Base-by-base conservation (phyloP, 352 stramenopile species). In the Globisporangium polare region DNA sequence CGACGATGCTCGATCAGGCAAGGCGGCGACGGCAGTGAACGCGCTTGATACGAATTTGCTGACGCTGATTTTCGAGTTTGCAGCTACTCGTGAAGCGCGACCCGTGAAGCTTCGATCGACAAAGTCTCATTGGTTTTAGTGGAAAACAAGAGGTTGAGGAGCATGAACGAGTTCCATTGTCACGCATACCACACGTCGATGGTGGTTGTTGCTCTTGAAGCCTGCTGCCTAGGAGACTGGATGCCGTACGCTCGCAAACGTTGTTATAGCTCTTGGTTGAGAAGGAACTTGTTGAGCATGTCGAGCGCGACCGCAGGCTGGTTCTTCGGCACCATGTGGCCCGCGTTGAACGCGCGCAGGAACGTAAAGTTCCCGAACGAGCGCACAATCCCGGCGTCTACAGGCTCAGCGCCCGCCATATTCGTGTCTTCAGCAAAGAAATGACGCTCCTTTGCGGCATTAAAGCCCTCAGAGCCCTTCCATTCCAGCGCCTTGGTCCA, bases 321-420 rank as follows among this genome's bases (percentile, higher is more conserved):
- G 77, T 98, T 90, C 51, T 78, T 73, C 13, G 92, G 92, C 5
- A 97, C 94, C 88, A 98, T 98, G 75, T 98, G 96, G 15, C 95
- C 94, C 7, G 92, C 83, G 64, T 97, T 89, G 72, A 86, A 95
- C 0, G 98, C 84, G 50, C 94, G 92, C 43, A 99, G 72, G 72
- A 98, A 98, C 5, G 87, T 88, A 33, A 98, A 73, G 26, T 80
- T 80, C 27, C 78, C 63, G 37, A 78, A 83, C 27, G 75, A 71
- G 1, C 69, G 78, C 18, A 86, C 67, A 22, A 59, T 33, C 10
- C 78, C 80, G 5, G 72, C 46, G 46, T 53, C 24, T 0, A 35
- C 27, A 8, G 46, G 13, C 12, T 17, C 22, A 4, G 46, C 26
- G 1, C 46, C 46, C 24, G 24, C 26, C 24, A 53, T n/a, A 2